Evolutionary conservation across 805 yeast genomes (phyloP).

Genomic region (Candida easanensis): DNA sequence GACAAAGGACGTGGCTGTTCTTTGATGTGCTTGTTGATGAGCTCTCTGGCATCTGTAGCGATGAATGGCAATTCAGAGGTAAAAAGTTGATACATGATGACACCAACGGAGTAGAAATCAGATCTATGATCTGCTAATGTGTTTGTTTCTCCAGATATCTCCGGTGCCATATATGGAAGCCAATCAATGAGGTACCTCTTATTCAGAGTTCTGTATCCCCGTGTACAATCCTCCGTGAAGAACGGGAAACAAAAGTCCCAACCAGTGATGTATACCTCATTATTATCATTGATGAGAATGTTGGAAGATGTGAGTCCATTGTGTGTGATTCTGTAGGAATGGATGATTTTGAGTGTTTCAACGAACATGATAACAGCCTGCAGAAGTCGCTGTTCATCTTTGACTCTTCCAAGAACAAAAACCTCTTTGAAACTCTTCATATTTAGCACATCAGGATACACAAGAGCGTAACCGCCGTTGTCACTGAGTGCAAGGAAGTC

Average conservation of each 20-base stretch:
- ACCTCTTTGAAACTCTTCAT: constrained; percentile 18
- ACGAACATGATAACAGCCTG: constrained; percentile 23
- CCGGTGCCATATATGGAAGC: constrained; percentile 50
- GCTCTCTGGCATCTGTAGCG: constrained; percentile 36
- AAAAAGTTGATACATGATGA: constrained; percentile 47
- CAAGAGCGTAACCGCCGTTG: constrained; percentile 17
- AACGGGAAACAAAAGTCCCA: constrained; percentile 48
- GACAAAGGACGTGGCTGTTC: constrained; percentile 41
- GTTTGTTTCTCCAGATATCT: constrained; percentile 39
- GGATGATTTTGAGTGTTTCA: constrained; percentile 31
- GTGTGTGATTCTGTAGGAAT: constrained; percentile 42
- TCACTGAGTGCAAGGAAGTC: constrained; percentile 15
- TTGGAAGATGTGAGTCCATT: constrained; percentile 43
- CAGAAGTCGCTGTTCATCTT: constrained; percentile 20
- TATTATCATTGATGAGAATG: constrained; percentile 36
- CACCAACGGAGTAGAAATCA: constrained; percentile 48
- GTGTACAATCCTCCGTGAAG: constrained; percentile 38
- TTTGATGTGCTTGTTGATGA: constrained; percentile 39
- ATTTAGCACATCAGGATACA: constrained; percentile 21
- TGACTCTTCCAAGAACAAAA: constrained; percentile 9
- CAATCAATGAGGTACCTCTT: constrained; percentile 35
- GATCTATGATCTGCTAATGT: constrained; percentile 43
- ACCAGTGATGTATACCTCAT: constrained; percentile 38
- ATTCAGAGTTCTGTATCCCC: constrained; percentile 42
- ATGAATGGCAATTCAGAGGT: constrained; percentile 44